A percentile compares a stretch with the other conserved stretches of the same genome.
Evolutionary conservation across 495 filamentous ascomycete species (phyloP).

Genomic region (Sphaerosporella brunnea): DNA sequence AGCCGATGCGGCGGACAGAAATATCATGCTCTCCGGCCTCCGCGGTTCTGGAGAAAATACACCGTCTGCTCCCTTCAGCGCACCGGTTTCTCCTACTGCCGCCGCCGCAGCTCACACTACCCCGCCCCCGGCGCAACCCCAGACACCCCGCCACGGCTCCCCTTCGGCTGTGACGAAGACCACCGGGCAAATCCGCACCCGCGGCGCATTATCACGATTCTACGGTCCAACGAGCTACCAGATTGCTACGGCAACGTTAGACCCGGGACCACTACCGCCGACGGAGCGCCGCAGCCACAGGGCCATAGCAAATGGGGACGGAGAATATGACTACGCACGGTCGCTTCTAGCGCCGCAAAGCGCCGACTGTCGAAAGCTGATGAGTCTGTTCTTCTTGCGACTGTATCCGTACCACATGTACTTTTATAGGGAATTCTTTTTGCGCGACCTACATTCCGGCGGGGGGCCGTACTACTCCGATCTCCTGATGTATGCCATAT

Average conservation of each 20-base stretch:
- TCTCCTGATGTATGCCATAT: constrained; percentile 26
- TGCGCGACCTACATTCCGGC: constrained; percentile 24
- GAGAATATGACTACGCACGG: not conserved
- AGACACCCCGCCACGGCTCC: not conserved
- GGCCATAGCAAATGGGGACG: not conserved
- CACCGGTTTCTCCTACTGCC: too few species aligned
- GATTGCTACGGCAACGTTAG: not conserved
- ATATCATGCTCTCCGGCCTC: constrained; percentile 2
- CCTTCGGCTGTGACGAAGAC: not conserved
- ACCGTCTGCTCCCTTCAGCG: too few species aligned
- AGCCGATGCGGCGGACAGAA: not conserved
- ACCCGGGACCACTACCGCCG: not conserved
- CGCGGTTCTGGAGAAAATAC: too few species aligned
- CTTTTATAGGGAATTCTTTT: constrained; percentile 26
- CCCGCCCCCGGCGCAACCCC: not conserved
- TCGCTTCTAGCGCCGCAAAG: constrained; percentile 6
- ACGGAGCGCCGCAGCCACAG: not conserved
- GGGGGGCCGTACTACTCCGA: constrained; percentile 27
- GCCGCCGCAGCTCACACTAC: not conserved
- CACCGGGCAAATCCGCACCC: not conserved
- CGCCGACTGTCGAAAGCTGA: constrained; percentile 22
- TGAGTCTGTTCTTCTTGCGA: constrained; percentile 25
- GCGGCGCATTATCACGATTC: not conserved
- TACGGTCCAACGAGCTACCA: not conserved
- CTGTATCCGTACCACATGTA: constrained; percentile 27